Evolutionary conservation across 345 rosid species (phyloP).

Genomic region (Lepidium sativum): DNA sequence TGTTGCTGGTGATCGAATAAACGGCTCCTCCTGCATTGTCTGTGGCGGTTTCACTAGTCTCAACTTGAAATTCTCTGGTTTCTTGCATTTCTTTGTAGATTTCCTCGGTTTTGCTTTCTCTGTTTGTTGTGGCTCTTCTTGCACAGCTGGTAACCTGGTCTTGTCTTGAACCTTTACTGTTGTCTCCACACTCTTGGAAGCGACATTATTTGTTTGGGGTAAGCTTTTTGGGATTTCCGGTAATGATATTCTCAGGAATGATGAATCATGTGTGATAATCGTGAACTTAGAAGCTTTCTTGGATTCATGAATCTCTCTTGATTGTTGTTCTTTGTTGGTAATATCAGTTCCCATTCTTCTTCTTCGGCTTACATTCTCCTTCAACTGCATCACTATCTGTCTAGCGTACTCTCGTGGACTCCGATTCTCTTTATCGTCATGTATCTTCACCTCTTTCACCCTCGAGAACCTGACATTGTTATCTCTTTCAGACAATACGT

Average conservation of each 20-base stretch:
- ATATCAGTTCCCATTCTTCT: slow-evolving; percentile 64
- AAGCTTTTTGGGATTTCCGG: slow-evolving; percentile 30
- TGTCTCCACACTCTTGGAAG: slow-evolving; percentile 5
- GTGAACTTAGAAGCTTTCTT: slow-evolving; percentile 41
- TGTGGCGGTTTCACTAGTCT: slow-evolving; percentile 38
- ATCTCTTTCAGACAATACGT: slow-evolving; percentile 18
- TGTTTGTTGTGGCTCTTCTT: slow-evolving; percentile 11
- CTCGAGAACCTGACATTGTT: slow-evolving; percentile 29
- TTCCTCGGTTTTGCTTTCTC: slow-evolving; percentile 20
- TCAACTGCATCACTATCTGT: slow-evolving; percentile 74
- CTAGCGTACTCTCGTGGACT: slow-evolving; percentile 59
- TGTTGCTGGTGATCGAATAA: slow-evolving; percentile 34
- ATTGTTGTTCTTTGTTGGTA: slow-evolving; percentile 50
- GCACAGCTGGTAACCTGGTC: slow-evolving; percentile 16
- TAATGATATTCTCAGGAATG: slow-evolving; percentile 47
- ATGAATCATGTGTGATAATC: slow-evolving; percentile 23
- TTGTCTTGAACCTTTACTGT: slow-evolving; percentile 12
- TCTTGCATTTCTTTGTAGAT: slow-evolving; percentile 31
- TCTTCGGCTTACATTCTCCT: slow-evolving; percentile 48
- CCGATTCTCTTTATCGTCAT: slow-evolving; percentile 48
- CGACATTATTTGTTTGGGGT: not conserved
- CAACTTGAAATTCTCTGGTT: slow-evolving; percentile 24
- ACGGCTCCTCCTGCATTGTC: slow-evolving; percentile 63
- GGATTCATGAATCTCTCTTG: slow-evolving; percentile 36
- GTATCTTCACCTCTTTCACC: slow-evolving; percentile 41